Evolutionary conservation across 2,329 filamentous ascomycete species (phyloP).

Genomic region (Emericellopsis atlantica): DNA sequence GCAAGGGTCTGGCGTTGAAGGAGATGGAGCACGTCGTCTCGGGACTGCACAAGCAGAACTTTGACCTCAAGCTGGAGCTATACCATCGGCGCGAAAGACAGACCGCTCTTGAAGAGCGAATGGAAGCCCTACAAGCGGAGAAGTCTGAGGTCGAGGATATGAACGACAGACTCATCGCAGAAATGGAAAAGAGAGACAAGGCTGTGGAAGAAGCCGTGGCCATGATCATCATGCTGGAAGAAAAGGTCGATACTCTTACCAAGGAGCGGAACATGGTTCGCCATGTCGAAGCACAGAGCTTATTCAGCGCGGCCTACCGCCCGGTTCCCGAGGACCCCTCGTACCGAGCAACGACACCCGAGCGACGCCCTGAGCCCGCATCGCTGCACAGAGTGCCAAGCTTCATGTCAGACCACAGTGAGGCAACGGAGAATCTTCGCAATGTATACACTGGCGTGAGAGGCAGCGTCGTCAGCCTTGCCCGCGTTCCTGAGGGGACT

Average conservation of each 20-base stretch:
- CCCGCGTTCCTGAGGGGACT: constrained; percentile 29
- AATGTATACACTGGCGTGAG: constrained; percentile 42
- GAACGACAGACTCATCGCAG: constrained; percentile 43
- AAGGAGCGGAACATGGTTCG: constrained; percentile 40
- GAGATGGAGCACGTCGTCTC: constrained; percentile 61
- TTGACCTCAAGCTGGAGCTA: constrained; percentile 62
- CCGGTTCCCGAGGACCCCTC: neutral
- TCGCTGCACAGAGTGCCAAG: constrained; percentile 47
- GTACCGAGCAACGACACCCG: neutral
- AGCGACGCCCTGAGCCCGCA: constrained; percentile 17
- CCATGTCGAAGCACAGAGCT: constrained; percentile 30
- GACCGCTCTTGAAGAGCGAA: constrained; percentile 40
- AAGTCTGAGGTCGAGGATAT: constrained; percentile 41
- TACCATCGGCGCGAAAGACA: constrained; percentile 57
- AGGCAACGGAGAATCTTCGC: constrained; percentile 47
- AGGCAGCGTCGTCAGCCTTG: constrained; percentile 36
- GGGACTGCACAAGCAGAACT: constrained; percentile 62
- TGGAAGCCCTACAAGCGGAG: constrained; percentile 42
- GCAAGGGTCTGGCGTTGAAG: constrained; percentile 48
- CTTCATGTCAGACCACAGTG: constrained; percentile 47
- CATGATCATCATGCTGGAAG: constrained; percentile 55
- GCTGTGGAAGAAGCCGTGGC: constrained; percentile 58
- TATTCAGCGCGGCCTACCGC: constrained; percentile 15
- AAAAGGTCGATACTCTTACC: constrained; percentile 39
- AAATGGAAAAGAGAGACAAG: constrained; percentile 56